Evolutionary conservation across 2,329 filamentous ascomycete genomes (phyloP), one percentile per base, ranked within the genome.

Genomic region (Sphaerostilbella broomeana): DNA sequence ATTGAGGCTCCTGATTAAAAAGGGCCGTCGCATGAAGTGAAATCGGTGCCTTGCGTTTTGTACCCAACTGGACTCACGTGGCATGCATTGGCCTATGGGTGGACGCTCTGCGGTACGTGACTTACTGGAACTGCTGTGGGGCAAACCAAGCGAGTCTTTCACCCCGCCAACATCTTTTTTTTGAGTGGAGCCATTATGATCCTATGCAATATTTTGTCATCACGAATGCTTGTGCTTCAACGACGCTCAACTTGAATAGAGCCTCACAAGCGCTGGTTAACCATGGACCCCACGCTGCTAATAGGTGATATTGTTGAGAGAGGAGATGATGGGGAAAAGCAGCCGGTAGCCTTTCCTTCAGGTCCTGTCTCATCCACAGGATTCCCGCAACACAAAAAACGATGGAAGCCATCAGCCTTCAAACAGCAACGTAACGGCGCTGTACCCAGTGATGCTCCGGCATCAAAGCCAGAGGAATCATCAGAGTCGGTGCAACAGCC

Each of bases 361-460:
- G 65, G 69, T 15, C 46, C 55, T 22, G 44, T 53, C 19, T 59
- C 63, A 3, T 61, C 69, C 4, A 79, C 76, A 10, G 92, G 92
- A 1, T 97, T 97, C 51, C 92, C 92, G n/a, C 78, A 81, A 43
- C 89, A 88, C 60, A 92, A 84, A 60, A 87, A 85, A 58, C 79
- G 89, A 48, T 72, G 70, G 40, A 74, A 75, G 42, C 63, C 76
- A 6, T 95, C 88, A 2, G 75, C 83, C 2, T 95, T 95, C 67
- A 94, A 87, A 58, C 80, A 86, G 53, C 61, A 47, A 48, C 59
- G 54, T 10, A 51, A 56, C 30, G 52, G 47, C 33, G 47, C 45
- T 18, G 43, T 49, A 16, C 47, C 48, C 7, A 46, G 41, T 12
- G 38, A 43, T 32, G 29, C 26, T 15, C 28, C 40, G 19, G 16